Evolutionary conservation across 2,329 filamentous ascomycete genomes (phyloP), one percentile per base, ranked within the genome.

Genomic region (Hypomyces perniciosus): DNA sequence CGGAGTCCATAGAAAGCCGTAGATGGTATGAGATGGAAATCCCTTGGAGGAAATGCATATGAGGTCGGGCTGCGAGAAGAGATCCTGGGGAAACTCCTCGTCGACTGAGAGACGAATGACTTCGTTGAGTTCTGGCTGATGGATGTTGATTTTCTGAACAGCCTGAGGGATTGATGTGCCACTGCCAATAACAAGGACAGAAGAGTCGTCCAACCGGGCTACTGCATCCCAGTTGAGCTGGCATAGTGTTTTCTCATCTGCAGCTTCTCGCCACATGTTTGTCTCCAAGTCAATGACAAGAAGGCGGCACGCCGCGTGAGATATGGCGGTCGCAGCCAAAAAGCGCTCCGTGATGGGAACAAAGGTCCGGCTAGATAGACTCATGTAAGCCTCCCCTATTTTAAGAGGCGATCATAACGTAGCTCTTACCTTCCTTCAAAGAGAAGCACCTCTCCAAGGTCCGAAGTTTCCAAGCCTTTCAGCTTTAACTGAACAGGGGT

Each of bases 1-100:
- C 3, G 77, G 79, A 26, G 72, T 68, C 65, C 72, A 76, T 34
- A 76, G 71, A 53, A 78, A 75, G 10, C 73, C 74, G 54, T 76
- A 62, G 4, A 76, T 59, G 35, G 62, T 56, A 13, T 70, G 62
- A 46, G 53, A 44, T 8, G 65, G 65, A 0, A 56, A 46, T 2
- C 54, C 58, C 31, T 62, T 61, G 45, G 67, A 59, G 28, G 48
- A 38, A 28, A 68, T 54, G 12, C 51, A 61, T 8, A 75, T 62
- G 6, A 62, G 60, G 45, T 70, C 65, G 0, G 75, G 67, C 6
- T 56, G 54, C 0, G 74, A 74, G 50, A 71, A 70, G 7, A 70
- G 53, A 0, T 56, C 46, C 1, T 56, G 30, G 0, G 63, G 55
- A 12, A 73, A 59, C 4, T 46, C 44, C 34, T 67, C 61, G 10